phyloP scores from a whole-genome alignment of 2,329 filamentous ascomycete species.

The Neopestalotiopsis rosae region DNA sequence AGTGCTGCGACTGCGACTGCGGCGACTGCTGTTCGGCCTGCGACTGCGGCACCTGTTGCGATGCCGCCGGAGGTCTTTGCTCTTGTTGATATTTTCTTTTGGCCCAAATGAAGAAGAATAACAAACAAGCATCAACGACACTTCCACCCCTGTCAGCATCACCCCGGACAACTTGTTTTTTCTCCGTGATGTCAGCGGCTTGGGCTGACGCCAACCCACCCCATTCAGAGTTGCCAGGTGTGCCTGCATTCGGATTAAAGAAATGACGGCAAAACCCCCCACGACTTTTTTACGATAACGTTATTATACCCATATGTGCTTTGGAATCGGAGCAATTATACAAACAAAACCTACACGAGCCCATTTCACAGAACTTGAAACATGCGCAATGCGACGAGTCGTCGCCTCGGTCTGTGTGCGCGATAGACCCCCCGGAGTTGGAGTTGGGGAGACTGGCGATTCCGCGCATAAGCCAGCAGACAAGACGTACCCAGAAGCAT shows the following conservation, averaged over 20 bases:
- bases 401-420: too few species aligned
- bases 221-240: too few species aligned
- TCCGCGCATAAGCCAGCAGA: not conserved
- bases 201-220: not conserved
- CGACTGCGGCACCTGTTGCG: not conserved
- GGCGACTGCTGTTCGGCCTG: slow-evolving; percentile 1
- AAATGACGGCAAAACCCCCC: not conserved
- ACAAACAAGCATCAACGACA: too few species aligned
- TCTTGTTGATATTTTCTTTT: not conserved
- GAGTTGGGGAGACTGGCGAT: not conserved
- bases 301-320: not conserved
- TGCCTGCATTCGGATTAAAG: not conserved
- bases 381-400: too few species aligned
- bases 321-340: not conserved
- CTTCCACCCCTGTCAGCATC: too few species aligned
- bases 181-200: not conserved
- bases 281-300: not conserved
- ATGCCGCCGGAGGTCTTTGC: not conserved
- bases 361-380: too few species aligned
- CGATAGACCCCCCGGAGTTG: too few species aligned
- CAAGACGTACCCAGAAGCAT: not conserved
- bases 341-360: not conserved
- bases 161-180: not conserved
- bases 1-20: not conserved
- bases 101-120: too few species aligned